Percentiles rank a stretch among this genome's conserved stretches.
These are phyloP conservation scores for Escallonia herrerae DNA, from an alignment of 129 eudicot genomes.

Conservation along the genomic window DNA sequence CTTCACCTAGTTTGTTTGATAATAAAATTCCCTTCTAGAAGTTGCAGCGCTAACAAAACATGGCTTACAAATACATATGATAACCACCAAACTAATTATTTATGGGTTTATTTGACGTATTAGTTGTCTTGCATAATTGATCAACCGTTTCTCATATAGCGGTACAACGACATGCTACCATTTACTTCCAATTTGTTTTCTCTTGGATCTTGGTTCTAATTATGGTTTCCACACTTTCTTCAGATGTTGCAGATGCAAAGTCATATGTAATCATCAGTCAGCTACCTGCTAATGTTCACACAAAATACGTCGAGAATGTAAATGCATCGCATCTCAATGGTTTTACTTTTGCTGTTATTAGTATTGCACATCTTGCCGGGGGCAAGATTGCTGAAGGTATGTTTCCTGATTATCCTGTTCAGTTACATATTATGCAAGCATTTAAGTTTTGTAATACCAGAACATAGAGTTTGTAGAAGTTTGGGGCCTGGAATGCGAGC, in stretches of 20 bases:
- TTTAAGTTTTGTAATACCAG: not conserved
- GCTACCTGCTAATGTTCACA: slow-evolving; percentile 54
- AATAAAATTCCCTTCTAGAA: too few relatives aligned
- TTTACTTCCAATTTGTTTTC: too few relatives aligned
- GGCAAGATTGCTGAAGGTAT: slow-evolving; percentile 86
- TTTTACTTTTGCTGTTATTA: slow-evolving; percentile 59
- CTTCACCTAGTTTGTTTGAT: too few relatives aligned
- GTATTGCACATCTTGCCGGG: slow-evolving; percentile 79
- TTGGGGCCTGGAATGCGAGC: not conserved
- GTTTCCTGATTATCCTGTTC: slow-evolving; percentile 5
- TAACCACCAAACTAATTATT: too few relatives aligned
- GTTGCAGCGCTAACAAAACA: too few relatives aligned
- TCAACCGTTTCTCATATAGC: too few relatives aligned
- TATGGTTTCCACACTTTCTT: slow-evolving; percentile 2
- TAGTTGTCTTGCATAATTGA: too few relatives aligned
- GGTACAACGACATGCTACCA: too few relatives aligned
- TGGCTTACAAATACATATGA: too few relatives aligned
- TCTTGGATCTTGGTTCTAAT: not conserved
- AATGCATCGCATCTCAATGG: slow-evolving; percentile 53
- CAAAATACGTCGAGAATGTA: slow-evolving; percentile 64
- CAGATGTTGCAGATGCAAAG: slow-evolving; percentile 66
- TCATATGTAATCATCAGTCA: slow-evolving; percentile 70
- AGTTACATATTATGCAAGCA: too few relatives aligned
- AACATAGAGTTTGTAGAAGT: not conserved
- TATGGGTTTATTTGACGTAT: too few relatives aligned